A percentile compares a stretch with the other conserved stretches of the same genome.
phyloP scores from a whole-genome alignment of 192 early-diverging fungal species.

The Dissophora ornata region DNA sequence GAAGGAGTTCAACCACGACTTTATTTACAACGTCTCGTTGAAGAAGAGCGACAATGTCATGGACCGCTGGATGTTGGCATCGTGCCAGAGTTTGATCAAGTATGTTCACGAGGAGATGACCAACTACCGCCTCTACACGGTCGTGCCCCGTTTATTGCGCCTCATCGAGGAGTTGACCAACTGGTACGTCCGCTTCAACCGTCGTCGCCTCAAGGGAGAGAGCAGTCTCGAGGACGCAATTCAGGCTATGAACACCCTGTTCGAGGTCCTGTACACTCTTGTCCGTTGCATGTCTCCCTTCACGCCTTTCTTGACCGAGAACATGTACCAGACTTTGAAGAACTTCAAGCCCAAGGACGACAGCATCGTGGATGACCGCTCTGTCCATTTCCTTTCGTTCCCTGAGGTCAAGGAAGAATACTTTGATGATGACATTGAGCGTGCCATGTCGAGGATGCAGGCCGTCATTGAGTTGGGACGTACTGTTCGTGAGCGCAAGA shows the following conservation, averaged over 20 bases:
- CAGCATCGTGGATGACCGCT: conserved; percentile 77
- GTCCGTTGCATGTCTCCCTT: conserved; percentile 95
- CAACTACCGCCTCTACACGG: conserved; percentile 97
- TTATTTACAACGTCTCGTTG: conserved; percentile 79
- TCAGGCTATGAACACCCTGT: conserved; percentile 92
- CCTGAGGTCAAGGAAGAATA: conserved; percentile 94
- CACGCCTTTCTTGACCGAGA: conserved; percentile 97
- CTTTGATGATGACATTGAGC: conserved; percentile 96
- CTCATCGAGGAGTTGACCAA: conserved; percentile 97
- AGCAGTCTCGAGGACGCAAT: conserved; percentile 87
- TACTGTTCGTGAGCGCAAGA: conserved; percentile 90
- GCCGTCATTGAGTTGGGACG: conserved; percentile 96
- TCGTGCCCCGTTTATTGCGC: conserved; percentile 89
- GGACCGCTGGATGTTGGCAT: conserved; percentile 98
- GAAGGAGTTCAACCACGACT: conserved; percentile 85
- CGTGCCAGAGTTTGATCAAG: conserved; percentile 92
- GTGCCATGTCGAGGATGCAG: conserved; percentile 95
- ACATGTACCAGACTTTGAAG: conserved; percentile 95
- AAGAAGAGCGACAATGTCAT: conserved; percentile 89
- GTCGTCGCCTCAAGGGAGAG: conserved; percentile 96
- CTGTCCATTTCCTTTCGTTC: conserved; percentile 95
- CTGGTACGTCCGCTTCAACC: conserved; percentile 99
- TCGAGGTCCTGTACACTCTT: conserved; percentile 94
- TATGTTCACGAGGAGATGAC: conserved; percentile 95
- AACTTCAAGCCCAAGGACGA: conserved; percentile 71